Percentiles rank a stretch among this genome's conserved stretches.
Conservation (phyloP, 768 basidiomycete species). For the Phanerodontia chrysosporium region DNA sequence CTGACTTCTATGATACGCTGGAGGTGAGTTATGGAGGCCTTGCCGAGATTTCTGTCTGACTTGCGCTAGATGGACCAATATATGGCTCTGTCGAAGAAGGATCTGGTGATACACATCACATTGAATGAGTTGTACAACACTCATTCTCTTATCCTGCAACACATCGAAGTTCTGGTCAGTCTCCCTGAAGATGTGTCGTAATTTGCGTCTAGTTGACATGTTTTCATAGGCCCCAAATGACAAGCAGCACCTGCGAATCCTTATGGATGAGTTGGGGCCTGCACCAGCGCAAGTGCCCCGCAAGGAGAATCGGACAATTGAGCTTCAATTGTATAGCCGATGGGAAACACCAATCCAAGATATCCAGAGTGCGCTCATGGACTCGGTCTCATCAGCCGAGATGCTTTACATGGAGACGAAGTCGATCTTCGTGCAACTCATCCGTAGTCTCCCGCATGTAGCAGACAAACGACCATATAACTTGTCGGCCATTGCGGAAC, state of each 20-base stretch:
- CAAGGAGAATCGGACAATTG: constrained; percentile 94
- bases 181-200: neutral
- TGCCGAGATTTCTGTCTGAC: neutral
- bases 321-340: constrained; percentile 88
- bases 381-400: constrained; percentile 94
- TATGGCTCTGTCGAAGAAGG: constrained; percentile 99
- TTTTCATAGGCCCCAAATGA: constrained; percentile 84
- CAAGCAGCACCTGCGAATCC: constrained; percentile 93
- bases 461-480: constrained; percentile 87
- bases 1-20: constrained; percentile 97
- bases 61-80: constrained; percentile 92
- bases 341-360: constrained; percentile 99
- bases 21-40: constrained; percentile 65
- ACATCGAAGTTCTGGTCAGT: constrained; percentile 88
- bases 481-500: constrained; percentile 83
- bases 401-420: constrained; percentile 99
- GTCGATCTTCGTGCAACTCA: constrained; percentile 96
- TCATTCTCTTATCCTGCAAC: constrained; percentile 90
- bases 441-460: constrained; percentile 87
- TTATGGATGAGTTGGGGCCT: constrained; percentile 92
- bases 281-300: constrained; percentile 95
- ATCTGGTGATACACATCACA: constrained; percentile 96
- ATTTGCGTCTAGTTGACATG: neutral
- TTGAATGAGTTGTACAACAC: constrained; percentile 99
- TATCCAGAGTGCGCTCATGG: constrained; percentile 93